Evolutionary conservation across 2,329 filamentous ascomycete genomes (phyloP), one percentile per base, ranked within the genome.

Genomic region (Septoria petroselini): DNA sequence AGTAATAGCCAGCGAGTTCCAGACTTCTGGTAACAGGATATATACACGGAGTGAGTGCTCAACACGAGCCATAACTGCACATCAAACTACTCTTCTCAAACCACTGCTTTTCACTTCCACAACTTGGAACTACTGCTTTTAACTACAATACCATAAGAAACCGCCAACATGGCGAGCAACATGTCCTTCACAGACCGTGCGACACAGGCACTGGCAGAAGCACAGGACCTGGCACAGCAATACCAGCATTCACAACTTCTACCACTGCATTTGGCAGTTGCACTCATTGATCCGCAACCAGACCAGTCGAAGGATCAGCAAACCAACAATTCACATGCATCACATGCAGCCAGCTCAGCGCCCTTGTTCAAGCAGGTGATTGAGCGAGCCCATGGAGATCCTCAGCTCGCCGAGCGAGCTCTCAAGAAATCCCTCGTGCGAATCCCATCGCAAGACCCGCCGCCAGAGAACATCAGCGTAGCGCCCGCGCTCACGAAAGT

Each of bases 281-380:
- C 86, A 41, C 80, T 93, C 52, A 80, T 91, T 64, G 86, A 89
- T 57, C 86, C 86, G 37, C 82, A 84, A 12, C 78, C 82, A 53
- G 86, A 89, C 69, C 65, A 65, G 35, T 89, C 86, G 61, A 91
- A 88, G 69, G 87, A 93, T 67, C 87, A 89, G 70, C 88, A 88
- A 72, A 75, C 73, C 58, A 74, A 71, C 39, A 72, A 71, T 29
- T 69, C 73, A 41, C 89, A 91, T 65, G 77, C 78, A 4, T 82
- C 85, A 19, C 79, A 86, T 46, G 78, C 82, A 29, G 74, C 78
- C 23, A 72, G 81, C 18, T 74, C 78, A 14, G 74, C 77, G 59
- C 88, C 91, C n/a, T 81, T 98, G 46, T 94, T 97, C 76, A 84
- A 88, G 59, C 93, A 98, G 72, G 91, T 96, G 50, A 78, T 98